Base-by-base conservation (phyloP, 176 grass and related monocot genomes). In the Thalia dealbata region DNA sequence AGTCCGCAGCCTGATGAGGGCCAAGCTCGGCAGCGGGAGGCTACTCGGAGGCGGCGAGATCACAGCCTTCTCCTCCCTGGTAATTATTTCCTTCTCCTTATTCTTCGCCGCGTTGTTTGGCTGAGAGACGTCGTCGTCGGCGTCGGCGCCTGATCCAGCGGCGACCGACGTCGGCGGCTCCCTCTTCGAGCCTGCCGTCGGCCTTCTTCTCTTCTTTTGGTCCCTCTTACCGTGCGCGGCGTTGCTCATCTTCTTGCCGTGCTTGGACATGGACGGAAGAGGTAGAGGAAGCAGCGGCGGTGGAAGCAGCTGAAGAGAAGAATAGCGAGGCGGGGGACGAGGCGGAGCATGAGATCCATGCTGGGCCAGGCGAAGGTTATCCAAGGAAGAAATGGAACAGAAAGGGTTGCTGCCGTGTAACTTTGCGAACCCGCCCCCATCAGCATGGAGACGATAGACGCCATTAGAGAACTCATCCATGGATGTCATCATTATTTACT, bases 251-350 rank as follows among this genome's bases (percentile, higher is more conserved):
- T 29, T 63, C 7, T 24, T n/a, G 23, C 12, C 2, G 11, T 23
- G 22, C 29, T 23, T 2, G 29, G 38, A 9, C 21, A 63, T 70
- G 73, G 70, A 29, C 60, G 80, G 74, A 55, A 83, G 74, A 55
- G 87, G 87, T 59, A 89, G 74, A 59, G 87, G 87, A 71, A 89
- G 80, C 58, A 89, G 83, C 38, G 87, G 87, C 14, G 87, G 80
- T 41, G 71, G 80, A 32, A 83, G 70, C 64, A 83, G 83, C 38
- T 83, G 87, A 50, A 86, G 77, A 23, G 83, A 78, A 12, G 58
- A 14, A 15, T 79, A 67, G 0, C 58, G 71, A 6, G 7, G 50
- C 48, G 50, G n/a, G 14, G 78, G 46, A 21, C 4, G 32, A 38
- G 26, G 52, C 0, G 87, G 69, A 0, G 82, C 61, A 23, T 43